Evolutionary conservation across 2,329 filamentous ascomycete genomes (phyloP).

Genomic region (Pseudonectria foliicola): DNA sequence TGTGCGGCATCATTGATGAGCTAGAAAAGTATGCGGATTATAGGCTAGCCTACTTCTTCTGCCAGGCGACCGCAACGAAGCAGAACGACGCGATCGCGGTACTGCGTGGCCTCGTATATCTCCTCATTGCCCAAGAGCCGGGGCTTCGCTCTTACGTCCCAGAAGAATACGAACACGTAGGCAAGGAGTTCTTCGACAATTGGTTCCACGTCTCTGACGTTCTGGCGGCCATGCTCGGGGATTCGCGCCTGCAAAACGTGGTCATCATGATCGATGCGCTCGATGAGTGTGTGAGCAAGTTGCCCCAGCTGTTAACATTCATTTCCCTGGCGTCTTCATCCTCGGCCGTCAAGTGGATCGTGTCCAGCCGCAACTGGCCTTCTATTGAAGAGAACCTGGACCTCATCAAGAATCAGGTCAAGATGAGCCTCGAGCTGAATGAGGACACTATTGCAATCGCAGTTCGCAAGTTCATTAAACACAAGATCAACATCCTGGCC

Average conservation of each 20-base stretch:
- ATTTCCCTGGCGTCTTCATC: constrained; percentile 21
- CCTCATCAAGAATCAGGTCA: constrained; percentile 9
- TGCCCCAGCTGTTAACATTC: constrained; percentile 28
- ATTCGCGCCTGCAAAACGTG: constrained; percentile 20
- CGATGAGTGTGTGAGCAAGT: constrained; percentile 33
- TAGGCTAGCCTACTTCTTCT: constrained; percentile 34
- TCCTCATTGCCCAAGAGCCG: constrained; percentile 28
- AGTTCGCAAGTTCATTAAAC: constrained; percentile 27
- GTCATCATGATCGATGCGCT: constrained; percentile 40
- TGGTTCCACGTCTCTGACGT: constrained; percentile 26
- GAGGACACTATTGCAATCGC: constrained; percentile 23
- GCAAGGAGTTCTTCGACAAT: constrained; percentile 28
- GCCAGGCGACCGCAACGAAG: constrained; percentile 30
- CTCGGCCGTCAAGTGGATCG: constrained; percentile 30
- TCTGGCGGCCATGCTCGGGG: constrained; percentile 32
- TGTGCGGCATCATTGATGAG: constrained; percentile 32
- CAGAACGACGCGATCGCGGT: constrained; percentile 34
- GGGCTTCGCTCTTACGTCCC: constrained; percentile 28
- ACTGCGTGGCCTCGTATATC: constrained; percentile 35
- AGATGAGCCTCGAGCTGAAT: constrained; percentile 31
- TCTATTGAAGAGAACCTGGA: constrained; percentile 29
- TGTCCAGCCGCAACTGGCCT: constrained; percentile 32
- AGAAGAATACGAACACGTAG: constrained; percentile 23
- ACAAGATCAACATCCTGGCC: constrained; percentile 12
- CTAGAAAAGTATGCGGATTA: constrained; percentile 14